Conservation (phyloP, 768 basidiomycete genomes). For the Candolleomyces efflorescens region DNA sequence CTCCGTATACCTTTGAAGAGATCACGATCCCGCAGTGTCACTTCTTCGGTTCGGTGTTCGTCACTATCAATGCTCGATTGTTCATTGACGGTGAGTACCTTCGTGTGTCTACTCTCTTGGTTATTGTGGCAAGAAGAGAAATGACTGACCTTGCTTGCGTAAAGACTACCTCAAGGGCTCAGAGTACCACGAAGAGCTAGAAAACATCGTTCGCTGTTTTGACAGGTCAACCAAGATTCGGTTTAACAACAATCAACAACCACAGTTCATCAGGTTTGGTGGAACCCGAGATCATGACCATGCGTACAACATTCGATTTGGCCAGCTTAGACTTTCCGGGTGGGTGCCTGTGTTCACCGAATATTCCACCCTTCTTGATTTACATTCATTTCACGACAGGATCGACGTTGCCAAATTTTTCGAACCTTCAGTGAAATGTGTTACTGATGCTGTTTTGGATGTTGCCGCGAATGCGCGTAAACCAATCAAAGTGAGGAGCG, state of each 20-base stretch:
- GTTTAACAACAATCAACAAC: constrained; percentile 36
- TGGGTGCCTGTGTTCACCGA: constrained; percentile 10
- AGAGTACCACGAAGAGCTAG: constrained; percentile 34
- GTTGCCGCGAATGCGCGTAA: neutral
- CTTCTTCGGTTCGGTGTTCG: neutral
- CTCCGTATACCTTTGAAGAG: too few species aligned
- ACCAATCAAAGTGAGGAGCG: constrained; percentile 18
- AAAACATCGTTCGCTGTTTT: constrained; percentile 38
- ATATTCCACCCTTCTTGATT: too few species aligned
- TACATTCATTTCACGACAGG: constrained; percentile 3
- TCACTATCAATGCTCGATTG: neutral
- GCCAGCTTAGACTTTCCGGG: constrained; percentile 40
- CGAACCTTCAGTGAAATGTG: constrained; percentile 21
- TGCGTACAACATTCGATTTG: constrained; percentile 35
- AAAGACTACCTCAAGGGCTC: constrained; percentile 34
- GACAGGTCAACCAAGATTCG: constrained; percentile 43
- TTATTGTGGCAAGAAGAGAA: too few species aligned
- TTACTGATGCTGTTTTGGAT: constrained; percentile 13
- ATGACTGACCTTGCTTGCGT: neutral
- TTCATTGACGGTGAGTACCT: neutral
- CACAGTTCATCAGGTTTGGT: constrained; percentile 45
- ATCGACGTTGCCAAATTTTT: constrained; percentile 20
- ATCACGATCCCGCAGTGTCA: neutral
- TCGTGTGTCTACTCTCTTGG: too few species aligned
- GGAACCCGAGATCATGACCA: constrained; percentile 34